These are phyloP conservation scores for Verticillium tricorpus DNA, from an alignment of 2,329 filamentous ascomycete genomes.

Conservation along the genomic window DNA sequence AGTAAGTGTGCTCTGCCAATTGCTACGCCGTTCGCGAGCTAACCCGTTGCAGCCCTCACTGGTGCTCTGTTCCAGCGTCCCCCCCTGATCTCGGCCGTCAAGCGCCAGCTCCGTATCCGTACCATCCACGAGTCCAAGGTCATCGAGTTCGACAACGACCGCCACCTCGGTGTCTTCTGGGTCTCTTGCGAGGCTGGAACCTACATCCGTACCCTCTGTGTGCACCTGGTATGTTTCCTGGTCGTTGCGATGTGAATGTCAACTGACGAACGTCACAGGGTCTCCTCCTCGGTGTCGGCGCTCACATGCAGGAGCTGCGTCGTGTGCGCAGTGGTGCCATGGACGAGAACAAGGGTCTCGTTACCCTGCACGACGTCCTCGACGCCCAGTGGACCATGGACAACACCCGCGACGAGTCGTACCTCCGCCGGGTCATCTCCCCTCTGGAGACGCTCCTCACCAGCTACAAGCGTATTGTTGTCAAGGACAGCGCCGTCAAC, in stretches of 20 bases:
- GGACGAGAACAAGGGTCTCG: slow-evolving; percentile 83
- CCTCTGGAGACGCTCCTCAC: slow-evolving; percentile 90
- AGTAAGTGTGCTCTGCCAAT: slow-evolving; percentile 27
- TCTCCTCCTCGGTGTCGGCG: slow-evolving; percentile 72
- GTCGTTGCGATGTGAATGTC: slow-evolving; percentile 18
- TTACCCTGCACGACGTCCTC: slow-evolving; percentile 91
- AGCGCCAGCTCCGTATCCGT: slow-evolving; percentile 96
- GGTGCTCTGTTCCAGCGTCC: slow-evolving; percentile 96
- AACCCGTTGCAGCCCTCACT: slow-evolving; percentile 54
- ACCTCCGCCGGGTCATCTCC: slow-evolving; percentile 84
- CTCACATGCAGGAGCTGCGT: slow-evolving; percentile 97
- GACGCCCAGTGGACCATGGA: slow-evolving; percentile 96
- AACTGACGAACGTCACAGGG: slow-evolving; percentile 33
- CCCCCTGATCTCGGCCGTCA: slow-evolving; percentile 95
- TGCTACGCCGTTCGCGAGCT: neutral
- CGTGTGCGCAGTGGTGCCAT: slow-evolving; percentile 92
- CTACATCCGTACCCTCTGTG: slow-evolving; percentile 97
- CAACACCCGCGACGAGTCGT: slow-evolving; percentile 85
- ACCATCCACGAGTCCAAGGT: slow-evolving; percentile 98
- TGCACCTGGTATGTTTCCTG: slow-evolving; percentile 58
- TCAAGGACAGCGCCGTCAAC: slow-evolving; percentile 96
- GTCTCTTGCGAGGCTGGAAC: slow-evolving; percentile 98
- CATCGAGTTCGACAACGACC: slow-evolving; percentile 96
- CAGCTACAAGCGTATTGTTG: slow-evolving; percentile 92
- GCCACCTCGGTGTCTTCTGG: slow-evolving; percentile 97